Percentiles rank a stretch among this genome's conserved stretches.
Conservation (phyloP, 164 flowering plant species). For the Liquidambar formosana region DNA sequence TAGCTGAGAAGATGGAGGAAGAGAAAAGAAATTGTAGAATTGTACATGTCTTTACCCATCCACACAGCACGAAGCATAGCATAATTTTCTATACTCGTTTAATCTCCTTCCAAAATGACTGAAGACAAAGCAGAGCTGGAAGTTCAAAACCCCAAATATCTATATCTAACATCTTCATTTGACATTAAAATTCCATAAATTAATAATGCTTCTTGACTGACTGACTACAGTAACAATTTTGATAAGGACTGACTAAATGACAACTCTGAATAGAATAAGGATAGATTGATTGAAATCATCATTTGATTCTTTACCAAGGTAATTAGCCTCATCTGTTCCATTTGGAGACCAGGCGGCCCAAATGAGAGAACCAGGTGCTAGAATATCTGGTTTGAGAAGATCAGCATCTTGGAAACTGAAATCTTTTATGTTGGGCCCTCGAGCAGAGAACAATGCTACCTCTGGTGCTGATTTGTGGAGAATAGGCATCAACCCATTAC, state of each 20-base stretch:
- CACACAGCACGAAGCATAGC: not conserved
- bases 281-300: not conserved
- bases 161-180: not conserved
- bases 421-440: constrained; percentile 94
- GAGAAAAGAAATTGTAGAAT: not conserved
- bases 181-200: not conserved
- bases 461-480: constrained; percentile 92
- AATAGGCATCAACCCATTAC: constrained; percentile 74
- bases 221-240: too few species aligned
- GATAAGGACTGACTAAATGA: too few species aligned
- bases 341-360: constrained; percentile 99
- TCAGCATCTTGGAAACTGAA: constrained; percentile 91
- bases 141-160: not conserved
- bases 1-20: not conserved
- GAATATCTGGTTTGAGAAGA: constrained; percentile 93
- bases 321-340: constrained; percentile 93
- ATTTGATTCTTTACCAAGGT: constrained; percentile 53
- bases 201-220: not conserved
- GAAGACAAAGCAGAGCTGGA: not conserved
- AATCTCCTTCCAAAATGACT: not conserved
- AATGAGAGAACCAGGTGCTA: constrained; percentile 97
- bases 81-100: not conserved
- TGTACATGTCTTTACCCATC: not conserved
- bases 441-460: constrained; percentile 90
- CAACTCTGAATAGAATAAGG: not conserved